Conservation (phyloP, 257 asterid species). For the Solanum bukasovii region DNA sequence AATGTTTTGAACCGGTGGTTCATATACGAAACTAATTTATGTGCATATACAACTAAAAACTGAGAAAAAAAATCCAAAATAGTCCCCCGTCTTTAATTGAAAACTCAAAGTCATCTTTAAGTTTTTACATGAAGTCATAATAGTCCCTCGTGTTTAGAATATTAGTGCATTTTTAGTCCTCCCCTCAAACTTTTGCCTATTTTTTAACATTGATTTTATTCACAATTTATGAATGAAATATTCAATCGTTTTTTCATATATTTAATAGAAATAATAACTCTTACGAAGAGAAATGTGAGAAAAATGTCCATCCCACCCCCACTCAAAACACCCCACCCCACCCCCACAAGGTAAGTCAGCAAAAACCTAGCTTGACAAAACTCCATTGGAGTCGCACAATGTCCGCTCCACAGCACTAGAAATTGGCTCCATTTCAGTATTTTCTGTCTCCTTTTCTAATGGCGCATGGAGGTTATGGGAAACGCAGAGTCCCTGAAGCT, state of each 20-base stretch:
- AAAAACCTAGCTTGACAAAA: neutral
- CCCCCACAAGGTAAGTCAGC: neutral
- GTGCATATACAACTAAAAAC: neutral
- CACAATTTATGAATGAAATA: neutral
- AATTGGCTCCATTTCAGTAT: neutral
- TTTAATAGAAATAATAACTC: neutral
- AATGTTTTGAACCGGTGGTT: neutral
- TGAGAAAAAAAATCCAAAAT: neutral
- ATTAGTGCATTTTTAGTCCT: neutral
- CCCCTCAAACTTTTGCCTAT: neutral
- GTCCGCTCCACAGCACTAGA: neutral
- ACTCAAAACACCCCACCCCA: neutral
- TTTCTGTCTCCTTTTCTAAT: neutral
- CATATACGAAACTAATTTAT: neutral
- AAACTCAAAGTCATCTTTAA: neutral
- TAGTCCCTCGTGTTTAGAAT: neutral
- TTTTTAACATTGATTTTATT: no score
- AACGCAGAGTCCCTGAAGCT: slow-evolving; percentile 36
- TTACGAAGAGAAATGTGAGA: no score
- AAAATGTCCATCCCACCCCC: neutral
- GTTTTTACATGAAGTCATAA: no score
- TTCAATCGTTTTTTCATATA: no score
- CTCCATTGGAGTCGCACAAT: neutral
- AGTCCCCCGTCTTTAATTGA: neutral
- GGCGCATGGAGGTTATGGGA: slow-evolving; percentile 85